Evolutionary conservation across 176 grass and related monocot species (phyloP), one percentile per base, ranked within the genome.

Genomic region (Eremochloa ophiuroides): DNA sequence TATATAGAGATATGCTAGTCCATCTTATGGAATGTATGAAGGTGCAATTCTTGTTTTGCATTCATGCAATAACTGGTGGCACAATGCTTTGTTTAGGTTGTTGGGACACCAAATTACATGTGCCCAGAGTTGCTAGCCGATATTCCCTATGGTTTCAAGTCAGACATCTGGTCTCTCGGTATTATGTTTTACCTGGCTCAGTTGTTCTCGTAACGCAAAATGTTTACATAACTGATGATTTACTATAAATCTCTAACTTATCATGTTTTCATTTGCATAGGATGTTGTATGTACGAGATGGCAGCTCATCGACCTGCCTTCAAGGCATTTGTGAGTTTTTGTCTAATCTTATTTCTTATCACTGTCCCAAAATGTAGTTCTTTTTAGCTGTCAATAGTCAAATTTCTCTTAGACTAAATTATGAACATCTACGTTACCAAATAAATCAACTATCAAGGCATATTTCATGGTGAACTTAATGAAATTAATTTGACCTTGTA

Each of bases 51-150:
- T 81, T 51, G 50, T 64, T 81, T 9, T 80, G 3, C 44, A 48
- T 9, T 2, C 7, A 25, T 55, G 29, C 37, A 78, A 28, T 79
- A 79, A 79, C 29, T 85, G 73, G 62, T 7, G 4, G 16, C 10
- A 66, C 11, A 4, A 3, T 35, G 11, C 1, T 77, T 87, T 28
- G 10, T 81, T 93, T 89, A 99, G 93, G 97, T 99, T 29, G 97
- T 99, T 11, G 93, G 97, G 80, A 99, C 97, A 61, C 97, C 97
- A 68, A 99, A 99, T 86, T 99, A 99, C 78, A 99, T 99, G 97
- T 99, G 97, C 71, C 97, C 97, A 13, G 97, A 99, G 81, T 81
- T 99, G 42, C 93, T 99, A 84, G 85, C 97, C 50, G 97, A 96
- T 78, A 99, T 99, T 84, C 97, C 97, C 8, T 99, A 99, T 48